phyloP scores from a whole-genome alignment of 2,329 filamentous ascomycete genomes.

The Escovopsis sp. region DNA sequence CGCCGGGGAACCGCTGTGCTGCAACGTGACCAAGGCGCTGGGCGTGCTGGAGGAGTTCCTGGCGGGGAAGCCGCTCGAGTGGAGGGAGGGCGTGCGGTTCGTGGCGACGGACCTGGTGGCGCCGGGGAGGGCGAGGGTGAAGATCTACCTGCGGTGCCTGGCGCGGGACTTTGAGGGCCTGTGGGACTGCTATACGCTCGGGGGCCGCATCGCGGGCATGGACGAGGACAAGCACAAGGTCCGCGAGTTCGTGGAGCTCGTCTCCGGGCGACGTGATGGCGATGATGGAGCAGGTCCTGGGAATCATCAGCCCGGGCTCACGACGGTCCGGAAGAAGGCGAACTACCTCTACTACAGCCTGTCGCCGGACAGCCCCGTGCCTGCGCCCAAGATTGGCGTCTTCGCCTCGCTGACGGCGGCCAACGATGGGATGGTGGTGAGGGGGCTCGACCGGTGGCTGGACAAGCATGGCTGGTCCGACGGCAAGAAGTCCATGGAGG shows the following conservation, averaged over 20 bases:
- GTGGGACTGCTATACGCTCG: background rate
- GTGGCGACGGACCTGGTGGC: background rate
- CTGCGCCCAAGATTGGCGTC: background rate
- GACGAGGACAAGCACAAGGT: background rate
- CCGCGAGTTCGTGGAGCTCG: background rate
- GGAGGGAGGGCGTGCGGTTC: background rate
- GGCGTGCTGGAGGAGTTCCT: background rate
- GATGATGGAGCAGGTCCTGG: no score
- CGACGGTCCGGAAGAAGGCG: background rate
- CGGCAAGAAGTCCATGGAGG: no score
- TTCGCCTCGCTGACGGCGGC: background rate
- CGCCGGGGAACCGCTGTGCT: background rate
- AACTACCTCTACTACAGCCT: background rate
- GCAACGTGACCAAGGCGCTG: background rate
- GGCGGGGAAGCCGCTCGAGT: background rate
- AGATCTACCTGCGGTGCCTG: background rate
- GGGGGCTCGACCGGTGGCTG: background rate
- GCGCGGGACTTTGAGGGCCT: background rate
- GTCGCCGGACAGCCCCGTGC: background rate
- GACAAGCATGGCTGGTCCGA: background rate
- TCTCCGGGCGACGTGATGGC: background rate
- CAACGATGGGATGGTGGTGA: background rate
- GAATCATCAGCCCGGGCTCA: background rate
- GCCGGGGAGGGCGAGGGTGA: background rate
- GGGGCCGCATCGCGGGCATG: background rate